Evolutionary conservation across 768 basidiomycete genomes (phyloP).

Genomic region (Albatrellus ellisii): DNA sequence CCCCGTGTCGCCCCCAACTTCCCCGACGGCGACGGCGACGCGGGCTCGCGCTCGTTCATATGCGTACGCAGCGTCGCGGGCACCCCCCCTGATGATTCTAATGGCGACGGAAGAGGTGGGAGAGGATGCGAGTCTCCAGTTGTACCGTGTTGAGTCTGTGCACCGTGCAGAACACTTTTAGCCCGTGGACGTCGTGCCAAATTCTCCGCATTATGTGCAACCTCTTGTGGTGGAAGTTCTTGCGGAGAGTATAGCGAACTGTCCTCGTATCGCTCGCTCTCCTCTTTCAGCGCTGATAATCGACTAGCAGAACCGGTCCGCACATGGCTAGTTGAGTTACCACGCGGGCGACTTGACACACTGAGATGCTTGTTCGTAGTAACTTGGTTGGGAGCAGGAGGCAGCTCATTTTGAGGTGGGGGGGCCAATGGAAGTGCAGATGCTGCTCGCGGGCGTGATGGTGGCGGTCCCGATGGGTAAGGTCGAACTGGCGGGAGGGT

Average conservation of each 20-base stretch:
- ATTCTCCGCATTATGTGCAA: conserved; percentile 20
- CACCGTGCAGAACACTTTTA: conserved; percentile 9
- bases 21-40: conserved; percentile 35
- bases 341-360: conserved; percentile 27
- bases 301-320: conserved; percentile 43
- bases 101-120: conserved; percentile 48
- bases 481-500: conserved; percentile 15
- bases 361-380: conserved; percentile 23
- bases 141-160: conserved; percentile 8
- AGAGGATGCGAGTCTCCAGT: conserved; percentile 41
- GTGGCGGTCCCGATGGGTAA: conserved; percentile 13
- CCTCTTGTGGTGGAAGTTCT: conserved; percentile 17
- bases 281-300: conserved; percentile 52
- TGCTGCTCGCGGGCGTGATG: conserved; percentile 33
- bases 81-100: conserved; percentile 4
- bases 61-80: conserved; percentile 11
- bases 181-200: conserved; percentile 10
- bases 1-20: conserved; percentile 34
- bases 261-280: conserved; percentile 28
- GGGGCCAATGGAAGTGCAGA: conserved; percentile 54
- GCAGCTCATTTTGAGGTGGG: conserved; percentile 46
- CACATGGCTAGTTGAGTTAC: conserved; percentile 37
- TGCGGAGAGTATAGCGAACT: conserved; percentile 15
- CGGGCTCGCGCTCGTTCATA: conserved; percentile 21
- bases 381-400: conserved; percentile 37